These are phyloP conservation scores for Alternaria ventricosa DNA, from an alignment of 2,329 filamentous ascomycete genomes.

Conservation along the genomic window DNA sequence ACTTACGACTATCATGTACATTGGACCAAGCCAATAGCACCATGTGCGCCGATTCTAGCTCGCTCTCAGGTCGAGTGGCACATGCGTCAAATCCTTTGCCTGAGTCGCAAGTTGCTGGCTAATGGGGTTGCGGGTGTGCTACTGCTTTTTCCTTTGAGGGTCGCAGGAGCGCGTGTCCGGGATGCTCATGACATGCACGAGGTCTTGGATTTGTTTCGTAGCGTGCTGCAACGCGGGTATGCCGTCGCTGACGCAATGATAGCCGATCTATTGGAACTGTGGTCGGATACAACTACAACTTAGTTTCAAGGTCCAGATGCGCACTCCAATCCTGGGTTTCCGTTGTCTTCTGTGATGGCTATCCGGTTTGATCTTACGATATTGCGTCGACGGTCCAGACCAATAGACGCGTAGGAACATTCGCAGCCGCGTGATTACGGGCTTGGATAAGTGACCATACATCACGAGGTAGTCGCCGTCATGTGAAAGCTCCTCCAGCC, in stretches of 20 bases:
- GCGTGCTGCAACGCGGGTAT: slow-evolving; percentile 22
- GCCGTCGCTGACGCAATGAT: slow-evolving; percentile 25
- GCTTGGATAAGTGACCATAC: neutral
- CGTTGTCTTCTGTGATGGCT: neutral
- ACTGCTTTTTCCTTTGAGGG: slow-evolving; percentile 36
- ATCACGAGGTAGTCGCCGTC: neutral
- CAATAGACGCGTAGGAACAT: neutral
- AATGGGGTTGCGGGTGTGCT: slow-evolving; percentile 28
- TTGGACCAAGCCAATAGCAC: slow-evolving; percentile 15
- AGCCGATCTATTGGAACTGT: slow-evolving; percentile 20
- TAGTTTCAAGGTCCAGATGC: neutral
- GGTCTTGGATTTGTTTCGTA: slow-evolving; percentile 18
- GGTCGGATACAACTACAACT: slow-evolving; percentile 2
- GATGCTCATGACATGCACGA: slow-evolving; percentile 7
- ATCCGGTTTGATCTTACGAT: neutral
- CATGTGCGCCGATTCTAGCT: slow-evolving; percentile 23
- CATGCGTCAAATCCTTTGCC: slow-evolving; percentile 25
- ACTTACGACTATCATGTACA: slow-evolving; percentile 33
- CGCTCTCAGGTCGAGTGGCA: slow-evolving; percentile 20
- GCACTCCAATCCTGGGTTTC: neutral
- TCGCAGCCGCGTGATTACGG: neutral
- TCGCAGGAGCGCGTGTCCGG: slow-evolving; percentile 31
- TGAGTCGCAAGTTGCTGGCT: slow-evolving; percentile 22
- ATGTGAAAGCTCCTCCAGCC: neutral
- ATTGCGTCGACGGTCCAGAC: neutral